A percentile compares a stretch with the other conserved stretches of the same genome.
phyloP scores from a whole-genome alignment of 179 eudicot species.

The Heliamphora pulchella region DNA sequence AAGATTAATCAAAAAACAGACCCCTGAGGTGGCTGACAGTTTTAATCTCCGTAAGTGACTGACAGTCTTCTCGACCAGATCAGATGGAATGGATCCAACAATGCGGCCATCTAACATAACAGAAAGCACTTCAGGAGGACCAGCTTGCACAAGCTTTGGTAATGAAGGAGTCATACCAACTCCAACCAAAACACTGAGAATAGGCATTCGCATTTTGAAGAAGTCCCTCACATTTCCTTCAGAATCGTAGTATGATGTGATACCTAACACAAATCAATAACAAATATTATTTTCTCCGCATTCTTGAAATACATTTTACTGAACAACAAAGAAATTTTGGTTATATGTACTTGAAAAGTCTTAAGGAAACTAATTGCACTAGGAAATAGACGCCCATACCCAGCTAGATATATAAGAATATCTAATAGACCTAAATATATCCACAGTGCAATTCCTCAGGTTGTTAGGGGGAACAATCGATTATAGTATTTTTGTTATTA shows the following conservation, averaged over 20 bases:
- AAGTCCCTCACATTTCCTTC: conserved; percentile 57
- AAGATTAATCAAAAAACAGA: conserved; percentile 24
- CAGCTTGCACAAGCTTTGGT: conserved; percentile 69
- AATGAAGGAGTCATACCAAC: conserved; percentile 77
- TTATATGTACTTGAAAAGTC: neutral
- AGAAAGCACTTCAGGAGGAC: conserved; percentile 79
- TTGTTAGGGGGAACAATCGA: neutral
- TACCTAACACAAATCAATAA: conserved; percentile 33
- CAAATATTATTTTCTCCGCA: neutral
- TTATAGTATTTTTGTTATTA: no score
- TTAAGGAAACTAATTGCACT: neutral
- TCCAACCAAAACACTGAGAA: conserved; percentile 49
- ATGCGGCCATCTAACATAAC: conserved; percentile 90
- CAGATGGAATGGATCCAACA: conserved; percentile 61
- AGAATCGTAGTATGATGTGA: conserved; percentile 71
- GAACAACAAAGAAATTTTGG: neutral
- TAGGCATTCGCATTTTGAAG: conserved; percentile 43
- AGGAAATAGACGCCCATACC: neutral
- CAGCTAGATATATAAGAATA: neutral
- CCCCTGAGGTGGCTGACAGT: conserved; percentile 55
- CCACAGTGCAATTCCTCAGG: neutral
- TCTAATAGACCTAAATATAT: neutral
- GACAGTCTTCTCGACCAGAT: conserved; percentile 55
- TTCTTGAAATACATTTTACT: neutral
- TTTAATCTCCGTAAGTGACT: conserved; percentile 69